A percentile compares a stretch with the other conserved stretches of the same genome.
phyloP scores from a whole-genome alignment of 2,329 filamentous ascomycete species.

The Dryadomyces quercivorus region DNA sequence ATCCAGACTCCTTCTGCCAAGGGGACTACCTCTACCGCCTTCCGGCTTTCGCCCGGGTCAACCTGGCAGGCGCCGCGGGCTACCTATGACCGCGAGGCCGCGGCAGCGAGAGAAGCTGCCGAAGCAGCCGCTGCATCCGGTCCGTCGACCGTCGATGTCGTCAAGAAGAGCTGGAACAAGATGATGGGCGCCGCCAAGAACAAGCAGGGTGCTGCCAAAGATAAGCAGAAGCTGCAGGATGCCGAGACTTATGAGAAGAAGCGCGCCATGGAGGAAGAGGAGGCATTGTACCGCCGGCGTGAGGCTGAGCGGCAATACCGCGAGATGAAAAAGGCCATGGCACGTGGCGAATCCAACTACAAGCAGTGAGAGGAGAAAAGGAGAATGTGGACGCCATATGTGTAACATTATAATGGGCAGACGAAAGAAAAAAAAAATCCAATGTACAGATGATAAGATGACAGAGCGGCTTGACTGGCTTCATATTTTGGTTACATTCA shows the following conservation, averaged over 20 bases:
- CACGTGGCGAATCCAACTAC: background rate
- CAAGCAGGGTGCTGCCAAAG: conserved; percentile 6
- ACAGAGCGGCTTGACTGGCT: background rate
- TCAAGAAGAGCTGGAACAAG: conserved; percentile 12
- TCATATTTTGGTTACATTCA: background rate
- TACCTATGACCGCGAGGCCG: background rate
- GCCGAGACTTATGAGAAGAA: conserved; percentile 36
- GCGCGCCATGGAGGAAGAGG: conserved; percentile 41
- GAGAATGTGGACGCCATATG: background rate
- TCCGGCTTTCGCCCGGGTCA: conserved; percentile 7
- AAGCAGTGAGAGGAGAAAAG: background rate
- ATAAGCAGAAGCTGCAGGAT: conserved; percentile 6
- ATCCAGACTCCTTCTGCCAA: background rate
- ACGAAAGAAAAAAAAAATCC: background rate
- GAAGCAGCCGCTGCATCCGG: conserved; percentile 8
- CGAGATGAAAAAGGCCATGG: conserved; percentile 9
- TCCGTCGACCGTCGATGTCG: conserved; percentile 8
- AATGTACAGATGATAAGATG: background rate
- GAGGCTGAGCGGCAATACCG: conserved; percentile 13
- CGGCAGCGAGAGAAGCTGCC: background rate
- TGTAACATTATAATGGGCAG: conserved; percentile 2
- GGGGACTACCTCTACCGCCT: conserved; percentile 1
- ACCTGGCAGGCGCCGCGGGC: conserved; percentile 21
- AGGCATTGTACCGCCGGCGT: conserved; percentile 11
- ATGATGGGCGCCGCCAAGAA: conserved; percentile 12